Conservation (phyloP, 148 eudicot species). For the Diospyros lotus region DNA sequence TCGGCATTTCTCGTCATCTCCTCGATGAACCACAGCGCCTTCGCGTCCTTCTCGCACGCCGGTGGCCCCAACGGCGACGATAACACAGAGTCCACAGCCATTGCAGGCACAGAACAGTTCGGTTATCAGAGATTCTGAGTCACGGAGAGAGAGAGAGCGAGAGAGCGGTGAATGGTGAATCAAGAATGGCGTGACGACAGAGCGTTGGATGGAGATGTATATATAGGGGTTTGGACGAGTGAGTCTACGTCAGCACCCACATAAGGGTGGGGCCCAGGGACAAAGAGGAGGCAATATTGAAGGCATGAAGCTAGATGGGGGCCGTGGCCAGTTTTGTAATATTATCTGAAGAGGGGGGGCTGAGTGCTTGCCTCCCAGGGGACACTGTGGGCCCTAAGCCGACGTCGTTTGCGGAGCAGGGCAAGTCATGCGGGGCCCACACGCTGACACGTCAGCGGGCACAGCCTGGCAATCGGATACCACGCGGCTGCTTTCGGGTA, state of each 20-base stretch:
- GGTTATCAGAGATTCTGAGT: too few relatives aligned
- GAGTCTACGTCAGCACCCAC: too few relatives aligned
- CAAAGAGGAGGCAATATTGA: slow-evolving; percentile 14
- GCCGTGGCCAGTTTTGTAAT: slow-evolving; percentile 25
- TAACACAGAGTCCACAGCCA: slow-evolving; percentile 66
- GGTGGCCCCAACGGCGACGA: slow-evolving; percentile 67
- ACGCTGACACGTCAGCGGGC: slow-evolving; percentile 24
- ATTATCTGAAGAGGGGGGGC: slow-evolving; percentile 10
- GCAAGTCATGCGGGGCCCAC: slow-evolving; percentile 34
- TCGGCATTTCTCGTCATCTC: slow-evolving; percentile 81
- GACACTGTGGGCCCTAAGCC: slow-evolving; percentile 34
- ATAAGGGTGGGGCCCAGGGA: slow-evolving; percentile 13
- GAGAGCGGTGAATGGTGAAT: background rate
- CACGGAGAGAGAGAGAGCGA: background rate
- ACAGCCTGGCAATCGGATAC: background rate
- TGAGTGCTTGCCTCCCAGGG: slow-evolving; percentile 14
- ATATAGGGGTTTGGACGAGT: too few relatives aligned
- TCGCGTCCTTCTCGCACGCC: slow-evolving; percentile 75
- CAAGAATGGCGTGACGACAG: background rate
- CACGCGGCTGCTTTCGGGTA: too few relatives aligned
- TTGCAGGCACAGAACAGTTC: slow-evolving; percentile 7
- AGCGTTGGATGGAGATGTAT: background rate
- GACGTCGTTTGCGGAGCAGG: slow-evolving; percentile 19
- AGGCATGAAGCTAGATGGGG: slow-evolving; percentile 38
- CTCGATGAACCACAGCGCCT: slow-evolving; percentile 72